Evolutionary conservation across 2,329 filamentous ascomycete genomes (phyloP).

Genomic region (Fusarium globosum): DNA sequence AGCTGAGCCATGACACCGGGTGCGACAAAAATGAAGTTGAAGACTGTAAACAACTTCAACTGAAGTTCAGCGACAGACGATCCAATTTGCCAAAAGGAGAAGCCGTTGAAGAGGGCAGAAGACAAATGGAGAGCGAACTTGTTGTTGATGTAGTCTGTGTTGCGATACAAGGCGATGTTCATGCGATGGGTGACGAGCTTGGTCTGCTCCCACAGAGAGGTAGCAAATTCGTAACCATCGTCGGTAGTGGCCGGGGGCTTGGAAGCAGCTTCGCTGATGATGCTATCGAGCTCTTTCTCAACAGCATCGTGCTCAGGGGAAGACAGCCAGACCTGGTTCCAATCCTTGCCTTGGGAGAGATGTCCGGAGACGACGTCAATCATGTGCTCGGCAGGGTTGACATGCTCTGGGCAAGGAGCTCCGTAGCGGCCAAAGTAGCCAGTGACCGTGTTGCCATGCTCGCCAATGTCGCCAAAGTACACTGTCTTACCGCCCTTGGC

Average conservation of each 20-base stretch:
- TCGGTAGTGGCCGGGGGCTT: slow-evolving; percentile 55
- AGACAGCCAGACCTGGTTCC: slow-evolving; percentile 77
- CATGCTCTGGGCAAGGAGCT: slow-evolving; percentile 68
- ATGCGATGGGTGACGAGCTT: slow-evolving; percentile 72
- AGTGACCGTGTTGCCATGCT: slow-evolving; percentile 64
- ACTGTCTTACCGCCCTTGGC: slow-evolving; percentile 73
- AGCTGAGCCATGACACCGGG: slow-evolving; percentile 64
- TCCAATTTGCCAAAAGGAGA: slow-evolving; percentile 70
- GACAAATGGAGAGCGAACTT: slow-evolving; percentile 68
- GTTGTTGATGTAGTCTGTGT: slow-evolving; percentile 73
- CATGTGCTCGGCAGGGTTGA: slow-evolving; percentile 83
- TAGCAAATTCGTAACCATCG: slow-evolving; percentile 77
- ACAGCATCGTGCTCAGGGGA: slow-evolving; percentile 69
- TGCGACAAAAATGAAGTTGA: slow-evolving; percentile 72
- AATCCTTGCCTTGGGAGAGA: slow-evolving; percentile 63
- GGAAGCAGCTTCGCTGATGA: slow-evolving; percentile 66
- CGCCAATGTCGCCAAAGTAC: slow-evolving; percentile 75
- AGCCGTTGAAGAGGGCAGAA: slow-evolving; percentile 69
- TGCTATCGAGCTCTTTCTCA: slow-evolving; percentile 70
- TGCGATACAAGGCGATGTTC: slow-evolving; percentile 72
- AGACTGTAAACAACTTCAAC: slow-evolving; percentile 67
- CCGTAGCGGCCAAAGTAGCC: slow-evolving; percentile 76
- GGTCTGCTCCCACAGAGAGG: slow-evolving; percentile 71
- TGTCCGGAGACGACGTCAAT: slow-evolving; percentile 67
- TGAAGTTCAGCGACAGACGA: slow-evolving; percentile 62